phyloP scores from a whole-genome alignment of 805 yeast species.

The Soucietia sequanensis region DNA sequence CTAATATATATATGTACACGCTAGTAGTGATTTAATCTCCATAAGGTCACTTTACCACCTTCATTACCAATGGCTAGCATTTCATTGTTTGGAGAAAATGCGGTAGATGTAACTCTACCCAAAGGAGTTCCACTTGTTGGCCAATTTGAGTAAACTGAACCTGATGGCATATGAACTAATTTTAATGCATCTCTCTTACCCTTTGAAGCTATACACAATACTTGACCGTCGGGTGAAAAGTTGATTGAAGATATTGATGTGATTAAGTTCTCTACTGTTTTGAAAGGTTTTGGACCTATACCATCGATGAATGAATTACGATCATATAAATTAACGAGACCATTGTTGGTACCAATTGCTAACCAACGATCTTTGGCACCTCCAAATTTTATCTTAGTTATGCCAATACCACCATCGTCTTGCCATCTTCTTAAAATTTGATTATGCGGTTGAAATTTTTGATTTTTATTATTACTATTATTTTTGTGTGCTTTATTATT shows the following conservation, averaged over 20 bases:
- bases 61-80: slow-evolving; percentile 89
- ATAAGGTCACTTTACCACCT: slow-evolving; percentile 83
- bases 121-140: slow-evolving; percentile 96
- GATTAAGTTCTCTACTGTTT: slow-evolving; percentile 72
- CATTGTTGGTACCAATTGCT: slow-evolving; percentile 87
- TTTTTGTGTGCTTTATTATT: slow-evolving; percentile 3
- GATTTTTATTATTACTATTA: slow-evolving; percentile 26
- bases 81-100: slow-evolving; percentile 78
- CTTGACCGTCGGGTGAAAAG: slow-evolving; percentile 86
- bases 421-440: slow-evolving; percentile 68
- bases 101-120: slow-evolving; percentile 83
- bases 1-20: too few species aligned
- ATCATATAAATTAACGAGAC: slow-evolving; percentile 87
- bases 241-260: slow-evolving; percentile 72
- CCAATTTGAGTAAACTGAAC: slow-evolving; percentile 90
- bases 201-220: slow-evolving; percentile 81
- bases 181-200: slow-evolving; percentile 83
- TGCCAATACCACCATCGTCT: slow-evolving; percentile 83
- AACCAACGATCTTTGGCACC: slow-evolving; percentile 72
- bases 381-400: slow-evolving; percentile 74
- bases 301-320: slow-evolving; percentile 29
- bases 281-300: slow-evolving; percentile 48
- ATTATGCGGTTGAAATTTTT: slow-evolving; percentile 18
- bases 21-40: slow-evolving; percentile 83
- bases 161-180: slow-evolving; percentile 82